phyloP scores from a whole-genome alignment of 768 basidiomycete species.

The Macrolepiota albuminosa region DNA sequence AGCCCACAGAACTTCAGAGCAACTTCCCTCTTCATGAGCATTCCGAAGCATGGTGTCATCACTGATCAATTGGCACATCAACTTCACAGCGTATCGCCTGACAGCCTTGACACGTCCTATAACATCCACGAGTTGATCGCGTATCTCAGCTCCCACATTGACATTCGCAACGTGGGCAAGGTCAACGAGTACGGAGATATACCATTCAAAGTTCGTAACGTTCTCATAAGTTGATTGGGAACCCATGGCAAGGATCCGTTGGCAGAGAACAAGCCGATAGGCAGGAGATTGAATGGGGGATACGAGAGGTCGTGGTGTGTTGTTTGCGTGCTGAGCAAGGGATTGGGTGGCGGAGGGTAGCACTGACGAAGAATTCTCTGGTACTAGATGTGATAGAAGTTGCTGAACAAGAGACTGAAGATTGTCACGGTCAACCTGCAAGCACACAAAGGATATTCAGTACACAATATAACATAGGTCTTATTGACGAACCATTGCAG shows the following conservation, averaged over 20 bases:
- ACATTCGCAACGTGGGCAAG: conserved; percentile 84
- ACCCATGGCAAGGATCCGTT: conserved; percentile 82
- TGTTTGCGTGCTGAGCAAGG: conserved; percentile 35
- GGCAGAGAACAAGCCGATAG: conserved; percentile 80
- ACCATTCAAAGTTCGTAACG: conserved; percentile 95
- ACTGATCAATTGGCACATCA: conserved; percentile 76
- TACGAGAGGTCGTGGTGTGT: conserved; percentile 31
- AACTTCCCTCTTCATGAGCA: conserved; percentile 65
- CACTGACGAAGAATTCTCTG: conserved; percentile 43
- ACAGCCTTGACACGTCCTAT: conserved; percentile 75
- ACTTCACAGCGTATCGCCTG: conserved; percentile 73
- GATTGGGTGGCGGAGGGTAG: conserved; percentile 62
- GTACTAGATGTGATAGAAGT: conserved; percentile 80
- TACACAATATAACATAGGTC: neutral
- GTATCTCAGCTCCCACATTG: conserved; percentile 70
- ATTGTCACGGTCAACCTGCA: conserved; percentile 78
- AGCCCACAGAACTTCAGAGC: conserved; percentile 85
- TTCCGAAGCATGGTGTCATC: conserved; percentile 73
- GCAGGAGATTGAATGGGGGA: conserved; percentile 71
- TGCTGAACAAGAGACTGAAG: conserved; percentile 89
- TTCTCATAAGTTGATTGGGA: conserved; percentile 82
- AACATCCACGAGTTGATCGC: conserved; percentile 84
- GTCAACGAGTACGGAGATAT: conserved; percentile 90
- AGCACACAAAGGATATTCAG: neutral
- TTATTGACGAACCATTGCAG: conserved; percentile 70